Conservation (phyloP, 139 green algal species). For the Volvox africanus region DNA sequence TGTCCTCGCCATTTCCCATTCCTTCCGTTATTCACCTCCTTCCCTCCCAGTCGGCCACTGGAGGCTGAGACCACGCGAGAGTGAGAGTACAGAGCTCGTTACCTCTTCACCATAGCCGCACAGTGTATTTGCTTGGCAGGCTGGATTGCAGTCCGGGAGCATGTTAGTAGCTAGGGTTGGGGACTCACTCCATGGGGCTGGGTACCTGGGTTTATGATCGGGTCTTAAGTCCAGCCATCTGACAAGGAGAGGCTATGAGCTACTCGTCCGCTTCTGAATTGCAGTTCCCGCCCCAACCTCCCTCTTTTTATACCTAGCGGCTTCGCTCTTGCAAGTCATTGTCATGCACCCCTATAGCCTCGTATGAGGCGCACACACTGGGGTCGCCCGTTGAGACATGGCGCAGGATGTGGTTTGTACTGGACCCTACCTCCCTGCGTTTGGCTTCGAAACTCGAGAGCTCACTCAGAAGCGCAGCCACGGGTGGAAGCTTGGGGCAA, state of each 20-base stretch:
- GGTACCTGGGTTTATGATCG: no score
- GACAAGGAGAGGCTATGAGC: no score
- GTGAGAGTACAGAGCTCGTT: conserved; percentile 56
- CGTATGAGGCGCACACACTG: conserved; percentile 10
- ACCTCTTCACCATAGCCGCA: conserved; percentile 68
- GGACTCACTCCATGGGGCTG: neutral
- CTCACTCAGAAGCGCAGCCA: conserved; percentile 25
- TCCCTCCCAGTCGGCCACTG: conserved; percentile 18
- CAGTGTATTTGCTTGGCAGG: conserved; percentile 86
- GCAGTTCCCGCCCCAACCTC: no score
- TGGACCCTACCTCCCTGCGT: conserved; percentile 67
- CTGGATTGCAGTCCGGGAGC: conserved; percentile 69
- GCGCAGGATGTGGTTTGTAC: conserved; percentile 70
- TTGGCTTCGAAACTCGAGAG: conserved; percentile 51
- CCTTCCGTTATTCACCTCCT: no score
- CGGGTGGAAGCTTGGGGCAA: conserved; percentile 5
- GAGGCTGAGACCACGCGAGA: conserved; percentile 37
- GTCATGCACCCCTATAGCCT: no score
- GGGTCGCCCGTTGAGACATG: conserved; percentile 58
- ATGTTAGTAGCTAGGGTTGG: neutral
- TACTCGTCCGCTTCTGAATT: no score
- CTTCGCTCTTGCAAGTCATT: no score
- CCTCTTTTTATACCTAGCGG: no score
- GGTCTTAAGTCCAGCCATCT: no score
- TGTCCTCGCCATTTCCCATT: neutral